These are phyloP conservation scores for Monosporascus sp. DNA, from an alignment of 2,329 filamentous ascomycete genomes.

Conservation along the genomic window DNA sequence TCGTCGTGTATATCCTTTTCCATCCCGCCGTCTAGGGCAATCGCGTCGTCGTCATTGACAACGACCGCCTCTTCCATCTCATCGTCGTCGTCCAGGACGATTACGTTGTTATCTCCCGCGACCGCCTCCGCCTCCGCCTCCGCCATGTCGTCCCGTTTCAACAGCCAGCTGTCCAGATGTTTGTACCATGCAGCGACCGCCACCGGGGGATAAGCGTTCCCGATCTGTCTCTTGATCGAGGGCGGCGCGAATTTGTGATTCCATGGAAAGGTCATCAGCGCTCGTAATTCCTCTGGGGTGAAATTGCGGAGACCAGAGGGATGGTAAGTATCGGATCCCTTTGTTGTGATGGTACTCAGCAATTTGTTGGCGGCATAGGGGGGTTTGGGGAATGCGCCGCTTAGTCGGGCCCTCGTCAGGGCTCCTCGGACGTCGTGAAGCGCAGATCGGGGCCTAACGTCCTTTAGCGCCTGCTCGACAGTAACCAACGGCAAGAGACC, in stretches of 20 bases:
- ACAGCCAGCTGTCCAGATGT: slow-evolving; percentile 37
- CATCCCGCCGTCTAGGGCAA: not conserved
- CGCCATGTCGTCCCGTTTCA: slow-evolving; percentile 5
- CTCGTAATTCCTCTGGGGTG: slow-evolving; percentile 61
- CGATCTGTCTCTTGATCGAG: slow-evolving; percentile 57
- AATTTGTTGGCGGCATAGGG: slow-evolving; percentile 40
- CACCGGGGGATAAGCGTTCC: slow-evolving; percentile 68
- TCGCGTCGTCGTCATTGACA: not conserved
- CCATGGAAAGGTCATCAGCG: slow-evolving; percentile 61
- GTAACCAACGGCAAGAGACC: slow-evolving; percentile 29
- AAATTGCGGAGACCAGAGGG: slow-evolving; percentile 57
- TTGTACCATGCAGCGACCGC: slow-evolving; percentile 43
- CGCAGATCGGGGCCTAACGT: slow-evolving; percentile 17
- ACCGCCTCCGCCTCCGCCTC: not conserved
- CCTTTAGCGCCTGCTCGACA: slow-evolving; percentile 33
- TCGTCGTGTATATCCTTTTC: not conserved
- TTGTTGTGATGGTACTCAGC: slow-evolving; percentile 57
- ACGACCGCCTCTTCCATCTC: not conserved
- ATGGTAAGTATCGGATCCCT: slow-evolving; percentile 55
- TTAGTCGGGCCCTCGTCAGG: slow-evolving; percentile 3
- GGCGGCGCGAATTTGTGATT: slow-evolving; percentile 49
- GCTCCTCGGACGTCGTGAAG: slow-evolving; percentile 31
- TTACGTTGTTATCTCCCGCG: not conserved
- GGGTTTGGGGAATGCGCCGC: slow-evolving; percentile 20
- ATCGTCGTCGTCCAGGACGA: not conserved